phyloP scores from a whole-genome alignment of 805 yeast species.

The Nakazawaea ishiwadae region DNA sequence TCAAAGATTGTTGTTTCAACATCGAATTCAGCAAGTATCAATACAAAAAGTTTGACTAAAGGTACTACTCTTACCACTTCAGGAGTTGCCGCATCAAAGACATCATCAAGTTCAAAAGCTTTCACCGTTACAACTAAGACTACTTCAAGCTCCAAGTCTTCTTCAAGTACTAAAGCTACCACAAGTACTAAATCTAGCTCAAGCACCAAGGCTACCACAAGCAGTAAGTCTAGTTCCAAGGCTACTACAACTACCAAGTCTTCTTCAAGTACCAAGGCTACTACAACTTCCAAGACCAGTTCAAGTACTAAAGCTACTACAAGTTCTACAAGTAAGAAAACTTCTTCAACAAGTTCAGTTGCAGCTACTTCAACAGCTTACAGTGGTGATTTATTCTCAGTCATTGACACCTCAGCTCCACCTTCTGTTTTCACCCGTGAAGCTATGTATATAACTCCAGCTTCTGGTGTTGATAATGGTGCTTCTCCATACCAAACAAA shows the following conservation, averaged over 20 bases:
- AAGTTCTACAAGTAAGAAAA: slow-evolving; percentile 1
- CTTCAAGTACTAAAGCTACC: background rate
- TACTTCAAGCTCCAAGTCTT: background rate
- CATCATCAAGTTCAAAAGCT: background rate
- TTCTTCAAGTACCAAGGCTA: slow-evolving; percentile 12
- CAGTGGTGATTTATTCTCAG: slow-evolving; percentile 41
- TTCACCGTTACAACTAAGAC: background rate
- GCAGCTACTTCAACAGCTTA: slow-evolving; percentile 21
- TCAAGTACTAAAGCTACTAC: slow-evolving; percentile 7
- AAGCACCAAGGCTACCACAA: background rate
- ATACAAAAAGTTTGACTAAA: slow-evolving; percentile 19
- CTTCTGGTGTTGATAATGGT: slow-evolving; percentile 40
- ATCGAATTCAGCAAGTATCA: slow-evolving; percentile 22
- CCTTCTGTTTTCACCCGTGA: slow-evolving; percentile 41
- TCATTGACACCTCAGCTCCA: slow-evolving; percentile 42
- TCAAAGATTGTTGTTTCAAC: slow-evolving; percentile 21
- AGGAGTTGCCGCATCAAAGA: background rate
- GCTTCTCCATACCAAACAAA: slow-evolving; percentile 59
- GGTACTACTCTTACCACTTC: slow-evolving; percentile 16
- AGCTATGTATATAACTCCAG: slow-evolving; percentile 39
- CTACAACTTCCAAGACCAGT: slow-evolving; percentile 12
- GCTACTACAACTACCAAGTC: slow-evolving; percentile 12
- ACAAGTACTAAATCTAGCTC: slow-evolving; percentile 1
- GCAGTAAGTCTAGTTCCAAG: slow-evolving; percentile 9
- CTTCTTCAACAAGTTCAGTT: slow-evolving; percentile 15